Base-by-base conservation (phyloP, 2,329 filamentous ascomycete genomes). In the Alternaria dauci region DNA sequence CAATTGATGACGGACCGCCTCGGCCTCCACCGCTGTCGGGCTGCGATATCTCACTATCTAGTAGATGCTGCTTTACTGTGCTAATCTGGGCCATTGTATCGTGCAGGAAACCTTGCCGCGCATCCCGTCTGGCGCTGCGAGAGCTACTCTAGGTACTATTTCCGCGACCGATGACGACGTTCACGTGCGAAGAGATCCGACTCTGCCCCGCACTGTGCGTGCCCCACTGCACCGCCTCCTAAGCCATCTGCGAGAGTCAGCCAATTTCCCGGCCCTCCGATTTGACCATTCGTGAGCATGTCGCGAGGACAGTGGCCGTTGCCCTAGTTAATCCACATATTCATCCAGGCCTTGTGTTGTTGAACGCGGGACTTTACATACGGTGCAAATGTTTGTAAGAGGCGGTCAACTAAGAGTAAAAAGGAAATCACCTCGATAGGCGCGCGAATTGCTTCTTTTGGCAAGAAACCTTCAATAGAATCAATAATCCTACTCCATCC, bases 1-100 rank as follows among this genome's bases (percentile, higher is more conserved):
- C 61, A 26, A 55, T 32, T 69, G 65, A 74, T 74, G 68, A 72
- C 67, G 56, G 68, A 44, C 28, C 44, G 46, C 28, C 50, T 65
- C 64, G 61, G 61, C 59, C 62, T 54, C 52, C 60, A 52, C 25
- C 55, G 65, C 56, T 53, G 56, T 51, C 48, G 54, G 47, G 41
- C 51, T 56, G 44, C 55, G n/a, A 47, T 53, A 36, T 18, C 48
- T 44, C 25, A 46, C 41, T 20, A 26, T 47, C 23, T 34, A 28
- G 46, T 26, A 23, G 46, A 32, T 25, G 55, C 36, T 48, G 39
- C 51, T 52, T 43, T 52, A 36, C 30, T 38, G 52, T 52, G 41
- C 50, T 53, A 39, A 47, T 36, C 34, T 36, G 50, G 23, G 39
- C 48, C 38, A 52, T 36, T 42, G 26, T n/a, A 50, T 23, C 25